A percentile compares a stretch with the other conserved stretches of the same genome.
Conservation (phyloP, 805 yeast species). For the Yarrowia divulgata region DNA sequence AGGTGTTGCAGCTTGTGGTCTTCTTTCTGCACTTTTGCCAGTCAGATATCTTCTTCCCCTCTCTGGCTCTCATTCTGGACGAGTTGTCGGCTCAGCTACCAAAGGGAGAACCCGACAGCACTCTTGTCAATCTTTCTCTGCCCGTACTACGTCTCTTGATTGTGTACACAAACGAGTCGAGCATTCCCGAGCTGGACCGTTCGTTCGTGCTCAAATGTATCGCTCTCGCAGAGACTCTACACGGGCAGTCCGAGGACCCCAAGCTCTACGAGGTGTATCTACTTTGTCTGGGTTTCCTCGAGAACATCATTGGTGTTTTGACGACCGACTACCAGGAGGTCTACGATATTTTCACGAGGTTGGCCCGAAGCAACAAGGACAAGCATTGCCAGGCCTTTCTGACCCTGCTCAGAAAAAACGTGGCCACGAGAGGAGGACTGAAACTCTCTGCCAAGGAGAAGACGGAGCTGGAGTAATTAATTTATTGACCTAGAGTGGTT, state of each 20-base stretch:
- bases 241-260: neutral
- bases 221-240: constrained; percentile 9
- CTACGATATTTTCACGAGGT: constrained; percentile 10
- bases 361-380: constrained; percentile 22
- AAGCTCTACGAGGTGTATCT: constrained; percentile 31
- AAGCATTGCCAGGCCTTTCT: constrained; percentile 33
- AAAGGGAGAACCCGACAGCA: neutral
- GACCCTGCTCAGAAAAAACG: constrained; percentile 20
- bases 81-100: neutral
- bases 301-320: constrained; percentile 14
- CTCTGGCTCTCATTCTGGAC: constrained; percentile 8
- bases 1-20: constrained; percentile 24
- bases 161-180: constrained; percentile 10
- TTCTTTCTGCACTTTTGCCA: constrained; percentile 30
- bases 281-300: constrained; percentile 18
- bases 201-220: constrained; percentile 26
- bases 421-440: constrained; percentile 26
- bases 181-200: constrained; percentile 4
- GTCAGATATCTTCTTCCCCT: constrained; percentile 11
- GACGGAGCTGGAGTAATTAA: constrained; percentile 20
- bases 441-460: constrained; percentile 2
- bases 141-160: constrained; percentile 27
- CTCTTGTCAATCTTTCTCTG: constrained; percentile 7
- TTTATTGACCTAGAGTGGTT: neutral
- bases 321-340: constrained; percentile 16